Evolutionary conservation across 371 early-diverging fungal genomes (phyloP).

Genomic region (Mucor piriformis): DNA sequence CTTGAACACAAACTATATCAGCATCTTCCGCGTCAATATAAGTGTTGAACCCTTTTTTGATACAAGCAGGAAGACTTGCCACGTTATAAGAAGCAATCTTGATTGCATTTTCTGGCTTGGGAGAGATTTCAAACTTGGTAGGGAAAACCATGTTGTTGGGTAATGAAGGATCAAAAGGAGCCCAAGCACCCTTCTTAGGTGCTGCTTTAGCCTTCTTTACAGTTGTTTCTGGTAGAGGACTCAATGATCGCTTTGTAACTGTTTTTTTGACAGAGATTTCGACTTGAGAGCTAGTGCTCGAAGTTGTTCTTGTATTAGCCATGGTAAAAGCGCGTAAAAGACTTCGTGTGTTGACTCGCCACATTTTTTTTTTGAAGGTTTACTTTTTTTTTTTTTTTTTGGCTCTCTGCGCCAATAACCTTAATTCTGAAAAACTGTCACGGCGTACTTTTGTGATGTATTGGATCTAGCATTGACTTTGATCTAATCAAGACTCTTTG

Average conservation of each 20-base stretch:
- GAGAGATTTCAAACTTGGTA: constrained; percentile 47
- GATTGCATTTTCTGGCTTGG: constrained; percentile 51
- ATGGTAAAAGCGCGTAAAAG: background rate
- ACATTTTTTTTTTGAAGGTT: too few species aligned
- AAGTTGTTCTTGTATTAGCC: background rate
- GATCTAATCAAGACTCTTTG: too few species aligned
- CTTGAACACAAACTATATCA: constrained; percentile 85
- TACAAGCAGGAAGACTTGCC: constrained; percentile 68
- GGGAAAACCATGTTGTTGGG: constrained; percentile 73
- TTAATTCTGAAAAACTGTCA: too few species aligned
- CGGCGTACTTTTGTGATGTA: too few species aligned
- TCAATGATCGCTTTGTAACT: background rate
- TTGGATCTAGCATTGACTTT: too few species aligned
- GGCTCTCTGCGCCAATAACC: too few species aligned
- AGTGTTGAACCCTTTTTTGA: constrained; percentile 80
- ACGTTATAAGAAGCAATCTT: constrained; percentile 88
- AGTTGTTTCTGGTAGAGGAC: background rate
- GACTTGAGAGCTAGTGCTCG: too few species aligned
- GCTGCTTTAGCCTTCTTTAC: constrained; percentile 10
- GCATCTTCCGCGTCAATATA: constrained; percentile 84
- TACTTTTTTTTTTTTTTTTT: too few species aligned
- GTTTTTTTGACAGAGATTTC: background rate
- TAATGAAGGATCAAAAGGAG: constrained; percentile 47
- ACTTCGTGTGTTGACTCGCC: too few species aligned
- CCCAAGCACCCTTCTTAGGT: constrained; percentile 10